phyloP scores from a whole-genome alignment of 352 stramenopile species.

The Pythium insidiosum region DNA sequence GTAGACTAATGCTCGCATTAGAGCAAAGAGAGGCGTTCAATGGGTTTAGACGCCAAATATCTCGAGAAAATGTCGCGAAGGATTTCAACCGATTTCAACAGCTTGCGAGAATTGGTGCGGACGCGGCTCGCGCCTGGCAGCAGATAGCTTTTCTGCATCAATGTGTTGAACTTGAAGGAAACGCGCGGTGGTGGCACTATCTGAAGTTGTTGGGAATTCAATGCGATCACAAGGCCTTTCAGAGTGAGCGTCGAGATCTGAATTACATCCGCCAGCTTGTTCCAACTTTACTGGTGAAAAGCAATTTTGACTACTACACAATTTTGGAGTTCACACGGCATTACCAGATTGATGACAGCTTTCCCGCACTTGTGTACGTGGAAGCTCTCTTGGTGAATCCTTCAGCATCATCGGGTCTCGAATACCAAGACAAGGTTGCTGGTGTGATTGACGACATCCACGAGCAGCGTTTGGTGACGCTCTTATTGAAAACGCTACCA shows the following conservation, averaged over 20 bases:
- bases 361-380: slow-evolving; percentile 56
- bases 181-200: slow-evolving; percentile 81
- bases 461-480: slow-evolving; percentile 40
- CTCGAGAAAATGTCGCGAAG: slow-evolving; percentile 73
- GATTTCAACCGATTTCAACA: slow-evolving; percentile 77
- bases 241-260: slow-evolving; percentile 57
- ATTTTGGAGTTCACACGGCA: slow-evolving; percentile 75
- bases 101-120: slow-evolving; percentile 57
- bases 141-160: slow-evolving; percentile 77
- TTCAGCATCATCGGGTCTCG: slow-evolving; percentile 14
- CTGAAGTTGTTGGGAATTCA: slow-evolving; percentile 67
- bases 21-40: slow-evolving; percentile 68
- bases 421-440: slow-evolving; percentile 74
- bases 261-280: slow-evolving; percentile 61
- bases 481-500: slow-evolving; percentile 50
- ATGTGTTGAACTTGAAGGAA: slow-evolving; percentile 72
- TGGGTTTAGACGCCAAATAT: slow-evolving; percentile 65
- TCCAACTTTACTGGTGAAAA: slow-evolving; percentile 47
- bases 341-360: slow-evolving; percentile 80
- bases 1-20: slow-evolving; percentile 68
- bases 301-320: slow-evolving; percentile 74
- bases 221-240: slow-evolving; percentile 72
- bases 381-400: slow-evolving; percentile 42
- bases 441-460: slow-evolving; percentile 78
- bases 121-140: slow-evolving; percentile 70